Evolutionary conservation across 2,329 filamentous ascomycete species (phyloP).

Genomic region (Epichloe gansuensis): DNA sequence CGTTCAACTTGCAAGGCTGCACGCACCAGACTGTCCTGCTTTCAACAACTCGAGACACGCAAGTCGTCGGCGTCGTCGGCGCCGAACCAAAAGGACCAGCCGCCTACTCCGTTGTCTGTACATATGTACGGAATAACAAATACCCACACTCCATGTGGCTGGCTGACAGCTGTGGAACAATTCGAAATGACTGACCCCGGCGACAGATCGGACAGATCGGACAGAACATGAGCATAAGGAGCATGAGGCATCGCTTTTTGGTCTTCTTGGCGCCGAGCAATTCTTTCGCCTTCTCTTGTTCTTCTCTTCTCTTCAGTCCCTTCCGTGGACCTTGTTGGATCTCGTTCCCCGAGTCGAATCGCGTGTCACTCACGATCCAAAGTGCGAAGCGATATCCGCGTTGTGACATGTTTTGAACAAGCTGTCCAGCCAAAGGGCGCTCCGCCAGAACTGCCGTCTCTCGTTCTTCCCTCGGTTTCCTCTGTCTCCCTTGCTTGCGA

Average conservation of each 20-base stretch:
- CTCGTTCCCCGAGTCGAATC: not conserved
- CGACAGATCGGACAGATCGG: not conserved
- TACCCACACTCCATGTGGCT: too few species aligned
- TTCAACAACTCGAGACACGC: too few species aligned
- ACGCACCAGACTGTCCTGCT: too few species aligned
- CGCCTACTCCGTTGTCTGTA: too few species aligned
- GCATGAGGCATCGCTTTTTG: too few species aligned
- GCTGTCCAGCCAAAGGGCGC: not conserved
- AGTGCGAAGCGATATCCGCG: not conserved
- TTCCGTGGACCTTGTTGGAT: too few species aligned
- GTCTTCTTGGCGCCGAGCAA: not conserved
- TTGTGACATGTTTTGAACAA: constrained; percentile 3
- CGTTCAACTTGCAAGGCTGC: too few species aligned
- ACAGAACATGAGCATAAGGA: not conserved
- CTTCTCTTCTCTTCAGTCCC: not conserved
- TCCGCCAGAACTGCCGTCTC: not conserved
- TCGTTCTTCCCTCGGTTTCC: not conserved
- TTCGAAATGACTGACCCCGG: too few species aligned
- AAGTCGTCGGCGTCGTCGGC: too few species aligned
- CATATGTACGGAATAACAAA: too few species aligned
- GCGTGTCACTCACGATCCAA: not conserved
- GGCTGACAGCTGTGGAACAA: too few species aligned
- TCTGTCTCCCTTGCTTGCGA: not conserved
- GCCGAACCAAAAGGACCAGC: too few species aligned
- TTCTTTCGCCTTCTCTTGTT: not conserved